phyloP scores from a whole-genome alignment of 225 moss, liverwort and hornwort species.

The Thuidium tamariscinum region DNA sequence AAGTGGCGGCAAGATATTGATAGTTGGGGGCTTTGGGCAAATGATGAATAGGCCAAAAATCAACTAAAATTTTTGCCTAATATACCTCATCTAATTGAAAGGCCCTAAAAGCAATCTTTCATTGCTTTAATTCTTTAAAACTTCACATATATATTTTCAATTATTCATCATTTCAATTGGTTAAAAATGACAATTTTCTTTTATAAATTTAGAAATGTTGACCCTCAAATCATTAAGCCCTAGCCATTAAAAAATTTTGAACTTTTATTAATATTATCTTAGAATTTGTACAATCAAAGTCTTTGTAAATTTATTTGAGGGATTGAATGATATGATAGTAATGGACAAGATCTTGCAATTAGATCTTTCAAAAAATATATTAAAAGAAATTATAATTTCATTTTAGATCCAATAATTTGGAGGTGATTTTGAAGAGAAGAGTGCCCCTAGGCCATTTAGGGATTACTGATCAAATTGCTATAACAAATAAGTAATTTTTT shows the following conservation, averaged over 20 bases:
- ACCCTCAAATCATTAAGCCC: rapidly evolving
- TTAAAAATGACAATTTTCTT: background rate
- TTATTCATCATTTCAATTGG: background rate
- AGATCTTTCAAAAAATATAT: background rate
- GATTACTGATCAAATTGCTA: too few relatives aligned
- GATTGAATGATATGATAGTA: rapidly evolving
- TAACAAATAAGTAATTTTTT: too few relatives aligned
- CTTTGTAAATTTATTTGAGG: background rate
- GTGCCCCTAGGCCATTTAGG: rapidly evolving
- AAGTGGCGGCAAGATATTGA: rapidly evolving
- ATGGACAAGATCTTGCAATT: too few relatives aligned
- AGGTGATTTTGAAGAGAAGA: background rate
- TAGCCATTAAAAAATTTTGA: rapidly evolving
- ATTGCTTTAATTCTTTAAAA: too few relatives aligned
- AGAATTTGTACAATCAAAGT: rapidly evolving
- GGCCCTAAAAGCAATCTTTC: too few relatives aligned
- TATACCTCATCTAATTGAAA: background rate
- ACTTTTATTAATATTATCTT: background rate
- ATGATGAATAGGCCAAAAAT: rapidly evolving
- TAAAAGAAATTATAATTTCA: background rate
- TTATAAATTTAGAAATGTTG: too few relatives aligned
- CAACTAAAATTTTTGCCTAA: background rate
- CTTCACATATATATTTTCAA: background rate
- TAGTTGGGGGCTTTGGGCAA: background rate
- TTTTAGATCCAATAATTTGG: rapidly evolving